phyloP scores from a whole-genome alignment of 2,329 filamentous ascomycete genomes.

The Lojkania enalia region DNA sequence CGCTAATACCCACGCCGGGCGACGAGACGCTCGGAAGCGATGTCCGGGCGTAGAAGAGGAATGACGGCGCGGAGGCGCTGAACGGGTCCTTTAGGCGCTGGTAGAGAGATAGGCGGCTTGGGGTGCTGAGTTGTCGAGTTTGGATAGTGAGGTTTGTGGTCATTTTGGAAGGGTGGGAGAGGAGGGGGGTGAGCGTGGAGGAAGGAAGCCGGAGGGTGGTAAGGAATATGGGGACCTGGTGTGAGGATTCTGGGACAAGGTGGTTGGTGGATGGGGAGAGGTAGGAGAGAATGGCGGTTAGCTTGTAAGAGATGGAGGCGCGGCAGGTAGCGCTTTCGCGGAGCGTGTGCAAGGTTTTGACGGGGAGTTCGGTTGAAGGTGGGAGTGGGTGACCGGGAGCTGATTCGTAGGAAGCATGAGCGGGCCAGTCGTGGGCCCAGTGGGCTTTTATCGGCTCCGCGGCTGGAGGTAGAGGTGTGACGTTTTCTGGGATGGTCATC shows the following conservation, averaged over 20 bases:
- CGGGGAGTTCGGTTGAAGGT: constrained; percentile 10
- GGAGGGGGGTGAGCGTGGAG: constrained; percentile 3
- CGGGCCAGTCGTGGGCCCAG: constrained; percentile 17
- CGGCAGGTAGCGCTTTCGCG: neutral
- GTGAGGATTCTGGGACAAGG: constrained; percentile 9
- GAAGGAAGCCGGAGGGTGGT: constrained; percentile 15
- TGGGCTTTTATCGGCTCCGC: neutral
- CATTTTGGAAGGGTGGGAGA: constrained; percentile 1
- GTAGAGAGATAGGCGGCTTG: constrained; percentile 8
- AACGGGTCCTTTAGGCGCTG: constrained; percentile 18
- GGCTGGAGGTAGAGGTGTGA: neutral
- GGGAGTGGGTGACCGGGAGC: constrained; percentile 18
- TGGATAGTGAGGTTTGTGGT: constrained; percentile 9
- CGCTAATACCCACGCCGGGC: constrained; percentile 12
- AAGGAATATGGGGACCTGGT: constrained; percentile 9
- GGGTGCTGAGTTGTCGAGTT: constrained; percentile 13
- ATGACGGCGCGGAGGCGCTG: constrained; percentile 12
- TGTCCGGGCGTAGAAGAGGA: constrained; percentile 14
- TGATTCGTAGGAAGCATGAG: constrained; percentile 11
- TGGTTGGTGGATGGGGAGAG: constrained; percentile 2
- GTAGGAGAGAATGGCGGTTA: constrained; percentile 17
- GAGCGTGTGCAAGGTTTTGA: constrained; percentile 6
- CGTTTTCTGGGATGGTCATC: constrained; percentile 12
- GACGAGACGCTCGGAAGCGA: constrained; percentile 9
- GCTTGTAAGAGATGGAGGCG: constrained; percentile 13